Conservation (phyloP, 2,329 filamentous ascomycete species). For the Penicillium sumatraense region DNA sequence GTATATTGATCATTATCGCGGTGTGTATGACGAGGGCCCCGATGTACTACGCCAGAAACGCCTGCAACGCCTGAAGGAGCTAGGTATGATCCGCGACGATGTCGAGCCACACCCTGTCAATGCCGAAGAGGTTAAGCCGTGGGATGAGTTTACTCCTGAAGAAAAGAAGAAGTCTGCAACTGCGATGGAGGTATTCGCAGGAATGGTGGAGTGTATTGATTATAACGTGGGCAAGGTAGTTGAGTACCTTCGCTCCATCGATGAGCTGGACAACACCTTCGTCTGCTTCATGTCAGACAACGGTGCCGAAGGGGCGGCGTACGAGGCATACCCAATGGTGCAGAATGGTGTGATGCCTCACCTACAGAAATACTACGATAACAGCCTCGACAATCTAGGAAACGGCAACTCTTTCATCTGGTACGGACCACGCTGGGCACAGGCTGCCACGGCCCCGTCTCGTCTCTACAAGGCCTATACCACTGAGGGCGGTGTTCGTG, state of each 20-base stretch:
- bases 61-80: slow-evolving; percentile 51
- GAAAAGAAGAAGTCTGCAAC: slow-evolving; percentile 48
- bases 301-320: slow-evolving; percentile 57
- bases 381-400: slow-evolving; percentile 53
- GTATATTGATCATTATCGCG: slow-evolving; percentile 53
- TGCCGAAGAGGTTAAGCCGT: slow-evolving; percentile 51
- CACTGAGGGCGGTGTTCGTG: slow-evolving; percentile 42
- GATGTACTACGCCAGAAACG: slow-evolving; percentile 51
- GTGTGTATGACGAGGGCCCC: slow-evolving; percentile 56
- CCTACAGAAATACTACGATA: slow-evolving; percentile 55
- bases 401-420: slow-evolving; percentile 53
- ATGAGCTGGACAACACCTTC: slow-evolving; percentile 56
- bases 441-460: slow-evolving; percentile 50
- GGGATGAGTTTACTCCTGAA: slow-evolving; percentile 40
- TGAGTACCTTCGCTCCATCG: slow-evolving; percentile 50
- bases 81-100: slow-evolving; percentile 48
- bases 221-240: slow-evolving; percentile 52
- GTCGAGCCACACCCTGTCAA: slow-evolving; percentile 46
- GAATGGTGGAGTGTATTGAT: slow-evolving; percentile 56
- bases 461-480: slow-evolving; percentile 37
- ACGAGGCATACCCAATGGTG: slow-evolving; percentile 63
- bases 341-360: slow-evolving; percentile 59
- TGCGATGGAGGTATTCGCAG: slow-evolving; percentile 58
- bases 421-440: slow-evolving; percentile 56
- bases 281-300: slow-evolving; percentile 57